phyloP scores from a whole-genome alignment of 345 rosid species.

The Acer yangbiense region DNA sequence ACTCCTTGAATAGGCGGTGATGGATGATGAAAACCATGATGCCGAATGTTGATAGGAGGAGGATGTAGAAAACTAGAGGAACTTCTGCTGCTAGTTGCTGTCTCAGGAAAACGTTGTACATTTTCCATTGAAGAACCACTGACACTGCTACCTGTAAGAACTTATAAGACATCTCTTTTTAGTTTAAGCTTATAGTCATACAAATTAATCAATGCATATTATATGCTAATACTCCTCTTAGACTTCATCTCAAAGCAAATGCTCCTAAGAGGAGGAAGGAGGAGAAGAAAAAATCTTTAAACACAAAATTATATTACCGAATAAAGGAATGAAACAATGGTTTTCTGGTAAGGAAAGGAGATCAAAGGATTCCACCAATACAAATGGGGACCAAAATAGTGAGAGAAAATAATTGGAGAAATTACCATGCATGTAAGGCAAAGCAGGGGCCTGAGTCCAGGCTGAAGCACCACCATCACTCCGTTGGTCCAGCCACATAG shows the following conservation, averaged over 20 bases:
- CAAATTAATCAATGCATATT: background rate
- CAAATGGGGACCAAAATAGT: background rate
- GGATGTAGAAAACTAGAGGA: slow-evolving; percentile 43
- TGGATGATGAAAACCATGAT: slow-evolving; percentile 43
- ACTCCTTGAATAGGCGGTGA: slow-evolving; percentile 55
- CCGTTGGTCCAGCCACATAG: slow-evolving; percentile 54
- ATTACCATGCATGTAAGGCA: slow-evolving; percentile 71
- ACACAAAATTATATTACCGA: background rate
- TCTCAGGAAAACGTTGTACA: slow-evolving; percentile 48
- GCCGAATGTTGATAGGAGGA: slow-evolving; percentile 40
- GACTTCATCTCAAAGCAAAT: background rate
- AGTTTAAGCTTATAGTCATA: background rate
- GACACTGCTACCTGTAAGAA: slow-evolving; percentile 41
- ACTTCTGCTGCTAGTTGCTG: slow-evolving; percentile 47
- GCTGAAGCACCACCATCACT: slow-evolving; percentile 49
- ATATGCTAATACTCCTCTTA: background rate
- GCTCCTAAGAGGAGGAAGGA: background rate
- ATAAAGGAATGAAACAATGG: background rate
- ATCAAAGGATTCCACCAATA: slow-evolving; percentile 1
- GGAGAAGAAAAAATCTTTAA: background rate
- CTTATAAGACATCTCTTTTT: background rate
- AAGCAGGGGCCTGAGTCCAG: slow-evolving; percentile 58
- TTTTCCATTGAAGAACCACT: slow-evolving; percentile 50
- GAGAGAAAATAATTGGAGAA: slow-evolving; percentile 1
- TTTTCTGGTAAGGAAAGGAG: slow-evolving; percentile 1